Evolutionary conservation across 2,329 filamentous ascomycete species (phyloP), one percentile per base, ranked within the genome.

Genomic region (Apiospora hydei): DNA sequence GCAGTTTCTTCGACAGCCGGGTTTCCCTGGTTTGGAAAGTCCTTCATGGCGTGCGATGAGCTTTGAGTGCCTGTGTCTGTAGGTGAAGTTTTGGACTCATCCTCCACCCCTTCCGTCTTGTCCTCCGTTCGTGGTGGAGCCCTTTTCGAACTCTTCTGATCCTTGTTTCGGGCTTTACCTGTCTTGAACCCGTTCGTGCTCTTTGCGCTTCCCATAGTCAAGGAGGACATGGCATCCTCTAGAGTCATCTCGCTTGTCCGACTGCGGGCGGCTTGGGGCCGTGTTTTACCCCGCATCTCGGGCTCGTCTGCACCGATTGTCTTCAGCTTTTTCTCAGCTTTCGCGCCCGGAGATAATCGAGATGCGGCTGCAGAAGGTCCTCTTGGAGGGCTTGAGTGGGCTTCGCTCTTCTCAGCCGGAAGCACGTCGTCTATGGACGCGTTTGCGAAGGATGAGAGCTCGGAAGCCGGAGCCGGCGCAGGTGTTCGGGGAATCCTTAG

Each of bases 371-470:
- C n/a, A 6, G 21, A 41, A 41, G 57, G n/a, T 6, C 21, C 30
- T 10, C 38, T 24, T 0, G 34, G 10, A 5, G 30, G 34, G 2
- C 4, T 34, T 5, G 8, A 8, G 14, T 11, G 18, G n/a, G 1
- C 11, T 14, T 10, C 6, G 10, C 30, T 34, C 8, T 38, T 10
- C 1, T 64, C 57, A 8, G 57, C 34, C 21, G 57, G 57, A 74
- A 78, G 72, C 70, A 77, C 75, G 77, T 73, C 74, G 74, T 74
- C 78, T 76, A 84, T 78, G 72, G 80, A 78, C 76, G 83, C 75
- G 72, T 76, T 82, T 70, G 80, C 80, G 75, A 84, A 77, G 43
- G 77, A 79, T 69, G 80, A 78, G 71, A 79, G 76, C 69, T 76
- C 74, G 64, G 76, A 73, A 51, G 77, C 78, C 75, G 75, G 72